A percentile compares a stretch with the other conserved stretches of the same genome.
Evolutionary conservation across 306 rosid genomes (phyloP).

Genomic region (Fragaria ananassa): DNA sequence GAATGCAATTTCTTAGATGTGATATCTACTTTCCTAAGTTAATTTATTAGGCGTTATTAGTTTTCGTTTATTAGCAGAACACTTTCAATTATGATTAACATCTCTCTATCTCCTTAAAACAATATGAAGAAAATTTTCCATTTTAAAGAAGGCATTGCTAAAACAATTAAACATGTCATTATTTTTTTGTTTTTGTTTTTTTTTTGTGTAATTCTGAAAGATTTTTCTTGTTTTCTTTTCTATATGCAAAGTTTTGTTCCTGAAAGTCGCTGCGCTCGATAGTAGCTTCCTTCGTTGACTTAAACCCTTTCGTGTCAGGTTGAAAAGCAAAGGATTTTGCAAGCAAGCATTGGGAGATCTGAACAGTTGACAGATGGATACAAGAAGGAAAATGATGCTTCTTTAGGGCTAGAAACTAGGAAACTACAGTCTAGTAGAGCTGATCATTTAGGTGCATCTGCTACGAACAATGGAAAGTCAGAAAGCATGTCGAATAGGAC

Average conservation of each 20-base stretch:
- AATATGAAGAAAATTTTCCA: neutral
- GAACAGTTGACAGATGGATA: conserved; percentile 39
- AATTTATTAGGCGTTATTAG: neutral
- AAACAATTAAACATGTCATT: neutral
- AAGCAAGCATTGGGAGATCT: conserved; percentile 41
- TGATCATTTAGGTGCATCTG: conserved; percentile 23
- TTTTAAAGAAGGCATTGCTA: neutral
- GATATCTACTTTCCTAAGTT: conserved; percentile 1
- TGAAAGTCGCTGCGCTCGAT: neutral
- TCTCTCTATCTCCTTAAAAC: neutral
- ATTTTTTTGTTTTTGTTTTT: neutral
- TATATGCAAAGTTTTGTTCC: neutral
- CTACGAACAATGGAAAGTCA: conserved; percentile 33
- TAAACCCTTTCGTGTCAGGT: conserved; percentile 40
- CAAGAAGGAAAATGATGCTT: conserved; percentile 30
- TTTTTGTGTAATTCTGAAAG: neutral
- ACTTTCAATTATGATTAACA: neutral
- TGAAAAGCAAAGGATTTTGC: conserved; percentile 84
- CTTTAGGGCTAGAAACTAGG: conserved; percentile 28
- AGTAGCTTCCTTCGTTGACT: neutral
- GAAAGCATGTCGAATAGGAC: conserved; percentile 27
- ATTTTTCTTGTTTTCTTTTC: no score
- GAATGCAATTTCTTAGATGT: neutral
- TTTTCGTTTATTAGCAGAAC: neutral
- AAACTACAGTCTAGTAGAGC: conserved; percentile 30